These are phyloP conservation scores for Isatis lusitanica DNA, from an alignment of 441 rosid genomes.

Conservation along the genomic window DNA sequence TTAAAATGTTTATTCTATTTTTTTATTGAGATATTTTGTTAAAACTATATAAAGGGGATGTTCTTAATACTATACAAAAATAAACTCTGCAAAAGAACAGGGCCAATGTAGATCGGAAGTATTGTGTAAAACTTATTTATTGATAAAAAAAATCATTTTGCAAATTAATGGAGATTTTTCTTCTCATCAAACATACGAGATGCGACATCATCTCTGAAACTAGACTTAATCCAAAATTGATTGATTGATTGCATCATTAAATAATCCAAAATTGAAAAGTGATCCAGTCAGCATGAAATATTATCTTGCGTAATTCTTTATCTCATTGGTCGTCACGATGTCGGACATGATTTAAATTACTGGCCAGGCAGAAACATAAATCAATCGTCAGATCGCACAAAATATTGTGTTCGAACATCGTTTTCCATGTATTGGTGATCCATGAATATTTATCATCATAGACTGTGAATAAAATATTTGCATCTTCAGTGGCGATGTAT, in stretches of 20 bases:
- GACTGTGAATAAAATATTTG: too few relatives aligned
- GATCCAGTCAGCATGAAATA: not conserved
- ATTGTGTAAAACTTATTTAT: too few relatives aligned
- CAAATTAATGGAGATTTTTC: too few relatives aligned
- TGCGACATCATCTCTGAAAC: not conserved
- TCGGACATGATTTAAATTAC: not conserved
- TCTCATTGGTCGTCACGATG: not conserved
- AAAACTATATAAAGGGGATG: too few relatives aligned
- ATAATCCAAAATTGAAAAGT: not conserved
- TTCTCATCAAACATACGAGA: not conserved
- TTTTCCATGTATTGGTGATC: not conserved
- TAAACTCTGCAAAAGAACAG: too few relatives aligned
- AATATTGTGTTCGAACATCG: not conserved
- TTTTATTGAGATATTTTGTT: too few relatives aligned
- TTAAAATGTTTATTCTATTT: too few relatives aligned
- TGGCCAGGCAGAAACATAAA: not conserved
- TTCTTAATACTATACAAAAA: too few relatives aligned
- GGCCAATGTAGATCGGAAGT: too few relatives aligned
- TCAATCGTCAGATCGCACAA: not conserved
- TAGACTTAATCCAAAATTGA: too few relatives aligned
- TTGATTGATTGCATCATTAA: not conserved
- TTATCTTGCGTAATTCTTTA: not conserved
- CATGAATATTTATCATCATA: not conserved
- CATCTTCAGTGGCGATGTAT: too few relatives aligned
- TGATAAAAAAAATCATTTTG: too few relatives aligned